These are phyloP conservation scores for barrel medic (Medicago truncatula) DNA, from an alignment of 306 rosid species.

Conservation along the genomic window MtrunA17r5.0-ANR NC_053048.1:55305001-55305500, in stretches of 20 bases:
- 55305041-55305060: constrained; percentile 59
- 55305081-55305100: constrained; percentile 40
- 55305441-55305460: constrained; percentile 23
- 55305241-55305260: constrained; percentile 62
- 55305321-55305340: constrained; percentile 71
- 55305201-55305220: constrained; percentile 35
- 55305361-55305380: constrained; percentile 64
- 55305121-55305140: constrained; percentile 39
- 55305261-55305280: constrained; percentile 87
- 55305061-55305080: constrained; percentile 37
- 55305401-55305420: constrained; percentile 29
- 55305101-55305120: constrained; percentile 36
- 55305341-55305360: constrained; percentile 79
- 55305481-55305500: constrained; percentile 21
- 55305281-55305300: constrained; percentile 72
- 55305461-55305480: constrained; percentile 9
- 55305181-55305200: constrained; percentile 7
- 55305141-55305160: constrained; percentile 39
- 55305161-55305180: constrained; percentile 35
- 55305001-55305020: constrained; percentile 29
- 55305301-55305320: constrained; percentile 80
- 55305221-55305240: constrained; percentile 26
- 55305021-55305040: constrained; percentile 30
- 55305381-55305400: not conserved
- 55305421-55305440: constrained; percentile 19